Percentiles rank a stretch among this genome's conserved stretches.
These are phyloP conservation scores for Aspergillus aculeatinus DNA, from an alignment of 2,329 filamentous ascomycete species.

Conservation along the genomic window DNA sequence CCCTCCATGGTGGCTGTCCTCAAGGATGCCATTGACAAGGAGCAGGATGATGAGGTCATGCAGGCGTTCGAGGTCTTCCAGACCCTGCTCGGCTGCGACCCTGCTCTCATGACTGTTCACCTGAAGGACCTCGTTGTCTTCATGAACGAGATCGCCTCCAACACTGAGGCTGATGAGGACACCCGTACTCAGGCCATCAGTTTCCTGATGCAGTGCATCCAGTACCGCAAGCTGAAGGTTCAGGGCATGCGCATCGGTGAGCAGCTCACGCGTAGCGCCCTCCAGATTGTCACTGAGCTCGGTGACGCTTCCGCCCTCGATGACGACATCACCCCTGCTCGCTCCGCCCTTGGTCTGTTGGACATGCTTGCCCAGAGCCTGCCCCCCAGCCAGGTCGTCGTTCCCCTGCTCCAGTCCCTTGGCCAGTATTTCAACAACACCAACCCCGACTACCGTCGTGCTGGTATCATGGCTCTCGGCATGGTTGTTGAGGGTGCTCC, in stretches of 20 bases:
- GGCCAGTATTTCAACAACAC: slow-evolving; percentile 73
- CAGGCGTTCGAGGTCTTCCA: slow-evolving; percentile 96
- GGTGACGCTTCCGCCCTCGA: slow-evolving; percentile 67
- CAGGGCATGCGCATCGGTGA: slow-evolving; percentile 86
- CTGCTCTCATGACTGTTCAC: slow-evolving; percentile 76
- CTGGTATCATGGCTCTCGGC: slow-evolving; percentile 86
- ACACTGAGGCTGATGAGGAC: slow-evolving; percentile 77
- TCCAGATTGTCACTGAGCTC: slow-evolving; percentile 88
- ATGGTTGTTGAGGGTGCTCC: slow-evolving; percentile 96
- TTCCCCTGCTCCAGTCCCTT: slow-evolving; percentile 84
- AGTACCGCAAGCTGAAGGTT: slow-evolving; percentile 92
- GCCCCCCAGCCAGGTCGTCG: slow-evolving; percentile 89
- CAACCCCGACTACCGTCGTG: slow-evolving; percentile 78
- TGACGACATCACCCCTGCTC: slow-evolving; percentile 80
- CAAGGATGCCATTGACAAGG: slow-evolving; percentile 74
- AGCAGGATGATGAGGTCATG: slow-evolving; percentile 84
- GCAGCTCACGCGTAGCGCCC: slow-evolving; percentile 79
- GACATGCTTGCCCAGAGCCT: slow-evolving; percentile 86
- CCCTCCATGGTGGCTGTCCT: slow-evolving; percentile 87
- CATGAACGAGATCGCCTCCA: slow-evolving; percentile 83
- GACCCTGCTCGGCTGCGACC: slow-evolving; percentile 86
- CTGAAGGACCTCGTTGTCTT: slow-evolving; percentile 88
- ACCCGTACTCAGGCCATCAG: slow-evolving; percentile 85
- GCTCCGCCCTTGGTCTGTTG: slow-evolving; percentile 80
- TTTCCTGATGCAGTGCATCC: slow-evolving; percentile 89